phyloP scores from a whole-genome alignment of 2,329 filamentous ascomycete genomes.

The Penicillium sp. region DNA sequence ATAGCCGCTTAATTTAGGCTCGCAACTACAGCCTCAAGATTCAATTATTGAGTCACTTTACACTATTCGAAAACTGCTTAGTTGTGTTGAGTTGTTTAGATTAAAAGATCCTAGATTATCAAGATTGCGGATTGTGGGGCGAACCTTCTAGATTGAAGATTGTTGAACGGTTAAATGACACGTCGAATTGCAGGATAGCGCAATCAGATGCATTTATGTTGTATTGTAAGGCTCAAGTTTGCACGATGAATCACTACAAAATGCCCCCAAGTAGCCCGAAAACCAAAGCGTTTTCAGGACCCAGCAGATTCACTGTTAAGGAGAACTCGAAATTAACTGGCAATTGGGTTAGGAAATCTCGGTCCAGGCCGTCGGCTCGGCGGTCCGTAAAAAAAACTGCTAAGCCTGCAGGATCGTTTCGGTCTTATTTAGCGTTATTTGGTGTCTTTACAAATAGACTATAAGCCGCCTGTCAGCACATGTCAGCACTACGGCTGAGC shows the following conservation, averaged over 20 bases:
- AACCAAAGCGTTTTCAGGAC: not conserved
- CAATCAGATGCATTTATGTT: not conserved
- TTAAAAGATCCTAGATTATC: not conserved
- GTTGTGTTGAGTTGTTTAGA: too few relatives aligned
- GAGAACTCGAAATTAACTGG: not conserved
- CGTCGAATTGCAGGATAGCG: not conserved
- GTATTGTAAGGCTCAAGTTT: not conserved
- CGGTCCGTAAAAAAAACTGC: not conserved
- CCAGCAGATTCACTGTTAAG: not conserved
- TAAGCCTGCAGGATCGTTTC: not conserved
- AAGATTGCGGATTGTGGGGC: not conserved
- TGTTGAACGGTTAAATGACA: not conserved
- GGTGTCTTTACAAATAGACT: conserved; percentile 5
- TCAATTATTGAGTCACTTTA: not conserved
- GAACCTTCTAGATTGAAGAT: not conserved
- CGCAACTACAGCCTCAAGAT: not conserved
- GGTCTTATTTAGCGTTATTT: not conserved
- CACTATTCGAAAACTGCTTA: not conserved
- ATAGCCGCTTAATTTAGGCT: not conserved
- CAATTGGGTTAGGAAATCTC: not conserved
- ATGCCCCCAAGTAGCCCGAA: not conserved
- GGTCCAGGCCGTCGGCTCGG: not conserved
- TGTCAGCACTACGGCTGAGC: not conserved
- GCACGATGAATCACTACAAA: not conserved
- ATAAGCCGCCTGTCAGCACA: conserved; percentile 10